phyloP scores from a whole-genome alignment of 331 rosid genomes.

The Rosa hybrid region DNA sequence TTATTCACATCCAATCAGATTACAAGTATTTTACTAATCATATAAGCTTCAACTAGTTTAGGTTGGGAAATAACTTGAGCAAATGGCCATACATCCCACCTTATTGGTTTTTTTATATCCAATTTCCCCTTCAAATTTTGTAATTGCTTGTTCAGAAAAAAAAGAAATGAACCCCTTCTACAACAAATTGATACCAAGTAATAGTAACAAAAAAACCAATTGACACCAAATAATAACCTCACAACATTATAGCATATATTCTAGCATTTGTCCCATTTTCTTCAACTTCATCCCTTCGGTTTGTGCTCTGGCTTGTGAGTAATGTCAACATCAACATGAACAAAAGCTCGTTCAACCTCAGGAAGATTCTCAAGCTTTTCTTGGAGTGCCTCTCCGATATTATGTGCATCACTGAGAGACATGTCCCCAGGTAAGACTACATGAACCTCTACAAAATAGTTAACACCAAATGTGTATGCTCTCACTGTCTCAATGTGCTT shows the following conservation, averaged over 20 bases:
- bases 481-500: conserved; percentile 74
- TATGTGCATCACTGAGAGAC: conserved; percentile 66
- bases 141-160: background rate
- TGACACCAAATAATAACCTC: background rate
- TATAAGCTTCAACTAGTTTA: background rate
- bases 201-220: background rate
- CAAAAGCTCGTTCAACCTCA: conserved; percentile 90
- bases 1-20: background rate
- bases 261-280: background rate
- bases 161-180: background rate
- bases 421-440: conserved; percentile 65
- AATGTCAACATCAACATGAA: conserved; percentile 75
- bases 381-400: conserved; percentile 85
- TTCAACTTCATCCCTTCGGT: conserved; percentile 26
- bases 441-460: conserved; percentile 85
- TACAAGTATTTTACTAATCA: background rate
- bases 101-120: background rate
- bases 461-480: conserved; percentile 71
- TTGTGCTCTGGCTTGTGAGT: conserved; percentile 81
- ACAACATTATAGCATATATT: background rate
- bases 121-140: background rate
- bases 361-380: conserved; percentile 80
- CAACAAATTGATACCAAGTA: background rate
- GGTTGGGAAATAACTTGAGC: background rate
- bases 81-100: background rate